These are phyloP conservation scores for Colletotrichum liaoningense DNA, from an alignment of 2,329 filamentous ascomycete genomes.

Conservation along the genomic window DNA sequence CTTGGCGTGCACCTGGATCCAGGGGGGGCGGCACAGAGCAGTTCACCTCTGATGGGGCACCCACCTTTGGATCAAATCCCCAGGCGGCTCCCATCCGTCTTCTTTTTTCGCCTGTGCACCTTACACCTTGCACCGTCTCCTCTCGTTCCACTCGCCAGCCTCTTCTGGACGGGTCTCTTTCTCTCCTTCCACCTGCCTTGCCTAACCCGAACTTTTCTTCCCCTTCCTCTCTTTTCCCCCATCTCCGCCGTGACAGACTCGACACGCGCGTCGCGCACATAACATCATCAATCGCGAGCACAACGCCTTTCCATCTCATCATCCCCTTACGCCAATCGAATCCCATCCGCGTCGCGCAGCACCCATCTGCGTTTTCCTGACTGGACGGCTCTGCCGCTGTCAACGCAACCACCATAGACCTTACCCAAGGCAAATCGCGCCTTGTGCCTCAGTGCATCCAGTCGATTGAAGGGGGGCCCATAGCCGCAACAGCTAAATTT, in stretches of 20 bases:
- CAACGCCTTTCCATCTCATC: constrained; percentile 1
- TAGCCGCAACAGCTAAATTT: constrained; percentile 30
- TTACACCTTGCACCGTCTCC: constrained; percentile 25
- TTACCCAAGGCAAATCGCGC: constrained; percentile 30
- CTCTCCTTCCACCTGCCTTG: constrained; percentile 26
- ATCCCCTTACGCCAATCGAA: neutral
- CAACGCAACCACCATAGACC: constrained; percentile 20
- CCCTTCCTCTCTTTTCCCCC: constrained; percentile 22
- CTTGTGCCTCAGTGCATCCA: constrained; percentile 17
- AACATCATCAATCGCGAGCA: constrained; percentile 23
- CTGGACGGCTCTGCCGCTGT: constrained; percentile 31
- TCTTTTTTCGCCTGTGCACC: constrained; percentile 16
- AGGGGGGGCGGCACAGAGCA: constrained; percentile 20
- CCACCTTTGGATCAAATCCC: constrained; percentile 16
- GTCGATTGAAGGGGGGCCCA: constrained; percentile 27
- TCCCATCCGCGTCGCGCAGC: constrained; percentile 10
- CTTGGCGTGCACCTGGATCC: constrained; percentile 28
- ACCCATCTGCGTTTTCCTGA: constrained; percentile 19
- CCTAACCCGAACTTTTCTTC: constrained; percentile 27
- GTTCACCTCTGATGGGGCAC: constrained; percentile 22
- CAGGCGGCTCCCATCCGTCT: constrained; percentile 34
- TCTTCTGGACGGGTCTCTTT: constrained; percentile 29
- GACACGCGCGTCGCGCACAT: constrained; percentile 27
- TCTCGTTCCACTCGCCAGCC: constrained; percentile 35
- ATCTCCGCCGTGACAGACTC: constrained; percentile 33